A percentile compares a stretch with the other conserved stretches of the same genome.
phyloP scores from a whole-genome alignment of 139 green algal genomes.

The Chlamydomonas sp. region DNA sequence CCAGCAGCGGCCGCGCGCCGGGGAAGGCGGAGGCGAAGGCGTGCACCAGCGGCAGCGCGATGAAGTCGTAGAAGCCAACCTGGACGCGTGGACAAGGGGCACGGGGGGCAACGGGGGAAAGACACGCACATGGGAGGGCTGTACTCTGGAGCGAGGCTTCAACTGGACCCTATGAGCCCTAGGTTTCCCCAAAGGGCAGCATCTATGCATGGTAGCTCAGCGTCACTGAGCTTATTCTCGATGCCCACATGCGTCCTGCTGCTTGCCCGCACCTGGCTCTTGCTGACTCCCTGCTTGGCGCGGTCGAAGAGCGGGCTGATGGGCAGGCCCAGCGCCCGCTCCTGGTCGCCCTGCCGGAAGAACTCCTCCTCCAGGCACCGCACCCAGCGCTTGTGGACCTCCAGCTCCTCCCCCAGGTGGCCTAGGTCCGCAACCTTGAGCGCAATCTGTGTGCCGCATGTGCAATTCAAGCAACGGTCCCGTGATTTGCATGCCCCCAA shows the following conservation, averaged over 20 bases:
- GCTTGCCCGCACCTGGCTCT: conserved; percentile 32
- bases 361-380: conserved; percentile 38
- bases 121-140: no score
- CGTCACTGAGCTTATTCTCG: no score
- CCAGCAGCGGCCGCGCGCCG: conserved; percentile 10
- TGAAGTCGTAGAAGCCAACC: conserved; percentile 37
- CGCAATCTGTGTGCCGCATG: background rate
- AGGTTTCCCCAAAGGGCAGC: no score
- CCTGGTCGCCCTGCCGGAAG: conserved; percentile 48
- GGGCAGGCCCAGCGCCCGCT: no score
- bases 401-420: conserved; percentile 51
- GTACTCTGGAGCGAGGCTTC: no score
- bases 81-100: no score
- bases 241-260: conserved; percentile 48
- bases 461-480: no score
- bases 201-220: no score
- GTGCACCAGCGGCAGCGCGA: conserved; percentile 26
- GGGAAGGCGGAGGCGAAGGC: conserved; percentile 26
- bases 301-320: no score
- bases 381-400: conserved; percentile 48
- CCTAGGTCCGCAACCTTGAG: conserved; percentile 71
- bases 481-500: no score
- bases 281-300: no score
- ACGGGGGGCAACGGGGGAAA: background rate
- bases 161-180: no score